Base-by-base conservation (phyloP, 2,329 filamentous ascomycete species). In the Colletotrichum chlorophyti region DNA sequence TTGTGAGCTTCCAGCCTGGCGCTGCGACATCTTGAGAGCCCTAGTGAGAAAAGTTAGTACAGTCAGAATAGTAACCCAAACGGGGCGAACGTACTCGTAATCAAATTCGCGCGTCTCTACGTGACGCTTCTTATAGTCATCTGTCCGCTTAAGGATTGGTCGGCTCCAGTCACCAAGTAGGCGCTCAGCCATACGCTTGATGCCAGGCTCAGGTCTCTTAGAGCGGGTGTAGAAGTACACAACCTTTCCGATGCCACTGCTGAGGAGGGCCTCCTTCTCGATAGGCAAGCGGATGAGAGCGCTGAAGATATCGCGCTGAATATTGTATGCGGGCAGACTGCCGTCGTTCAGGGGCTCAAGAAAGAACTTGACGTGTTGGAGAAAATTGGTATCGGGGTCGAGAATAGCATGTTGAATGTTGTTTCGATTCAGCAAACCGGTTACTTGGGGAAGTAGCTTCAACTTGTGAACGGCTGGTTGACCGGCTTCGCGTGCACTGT, bases 141-240 rank as follows among this genome's bases (percentile, higher is more conserved):
- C 93, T 61, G 91, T 96, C 65, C 93, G 88, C 78, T 96, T 94
- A 51, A 99, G 82, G 63, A 99, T 96, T 4, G 94, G 93, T 35
- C 95, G 84, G 64, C 93, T 97, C 95, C 95, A 99, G 71, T 98
- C 94, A 54, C 91, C 91, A 54, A 97, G 82, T n/a, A 98, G 81
- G 45, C 91, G 87, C 78, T 98, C 93, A 1, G 95, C 95, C 77
- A 93, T 91, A 65, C 94, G 88, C 80, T 97, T 97, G 80, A 99
- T 97, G 61, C 83, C 84, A 5, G 89, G 80, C 75, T 98, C 91
- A 1, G 93, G 90, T 65, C 91, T 89, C 78, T 93, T 96, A 79
- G 91, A 96, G 76, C 93, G 93, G 47, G 93, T 97, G 77, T 99
- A 99, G 78, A 97, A 99, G 62, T 96, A 85, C 49, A 97, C 90